Percentiles rank a stretch among this genome's conserved stretches.
These are phyloP conservation scores for Botrytis aclada DNA, from an alignment of 2,329 filamentous ascomycete species.

Conservation along the genomic window DNA sequence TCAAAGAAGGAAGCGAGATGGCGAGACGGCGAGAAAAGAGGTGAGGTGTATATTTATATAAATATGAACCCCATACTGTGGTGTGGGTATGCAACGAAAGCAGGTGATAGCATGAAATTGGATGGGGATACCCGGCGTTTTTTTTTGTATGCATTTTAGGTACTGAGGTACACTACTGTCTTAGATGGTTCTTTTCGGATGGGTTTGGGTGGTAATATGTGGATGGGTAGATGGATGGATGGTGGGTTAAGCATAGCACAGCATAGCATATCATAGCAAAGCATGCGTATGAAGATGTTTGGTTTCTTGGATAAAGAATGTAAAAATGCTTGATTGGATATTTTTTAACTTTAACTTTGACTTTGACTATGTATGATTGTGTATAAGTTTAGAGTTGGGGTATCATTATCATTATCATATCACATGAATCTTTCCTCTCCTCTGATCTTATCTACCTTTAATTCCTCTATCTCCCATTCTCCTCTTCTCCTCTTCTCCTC, in stretches of 20 bases:
- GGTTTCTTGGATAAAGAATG: background rate
- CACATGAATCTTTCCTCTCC: background rate
- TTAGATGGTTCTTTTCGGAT: background rate
- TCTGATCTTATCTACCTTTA: background rate
- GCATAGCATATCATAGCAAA: background rate
- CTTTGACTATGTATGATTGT: background rate
- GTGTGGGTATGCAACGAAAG: background rate
- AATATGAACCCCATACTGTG: background rate
- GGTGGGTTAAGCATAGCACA: background rate
- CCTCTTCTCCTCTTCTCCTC: background rate
- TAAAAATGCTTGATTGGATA: background rate
- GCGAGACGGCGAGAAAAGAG: background rate
- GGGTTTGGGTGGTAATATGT: constrained; percentile 6
- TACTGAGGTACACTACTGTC: background rate
- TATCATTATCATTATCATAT: background rate
- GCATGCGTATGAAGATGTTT: background rate
- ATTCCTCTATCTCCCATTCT: too few species aligned
- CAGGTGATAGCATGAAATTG: constrained; percentile 9
- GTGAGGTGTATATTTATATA: background rate
- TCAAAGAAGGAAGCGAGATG: background rate
- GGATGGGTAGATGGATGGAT: background rate
- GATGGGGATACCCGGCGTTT: constrained; percentile 15
- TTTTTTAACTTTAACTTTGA: background rate
- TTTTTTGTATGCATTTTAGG: constrained; percentile 3
- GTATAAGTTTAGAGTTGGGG: background rate